A percentile compares a stretch with the other conserved stretches of the same genome.
These are phyloP conservation scores for Rauvolfia tetraphylla DNA, from an alignment of 257 asterid genomes.

Conservation along the genomic window DNA sequence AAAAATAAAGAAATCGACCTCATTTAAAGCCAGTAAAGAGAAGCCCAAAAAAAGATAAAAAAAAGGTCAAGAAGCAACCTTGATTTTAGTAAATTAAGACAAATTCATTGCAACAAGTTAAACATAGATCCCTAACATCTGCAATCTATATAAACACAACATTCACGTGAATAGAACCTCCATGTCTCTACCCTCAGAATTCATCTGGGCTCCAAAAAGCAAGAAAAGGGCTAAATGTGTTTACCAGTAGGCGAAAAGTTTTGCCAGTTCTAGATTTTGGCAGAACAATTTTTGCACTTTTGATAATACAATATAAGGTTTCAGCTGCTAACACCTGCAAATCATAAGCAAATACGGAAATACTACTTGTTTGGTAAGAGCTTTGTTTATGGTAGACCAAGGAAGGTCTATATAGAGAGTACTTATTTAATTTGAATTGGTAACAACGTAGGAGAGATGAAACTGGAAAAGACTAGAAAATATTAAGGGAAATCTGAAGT, in stretches of 20 bases:
- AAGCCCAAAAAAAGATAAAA: background rate
- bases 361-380: background rate
- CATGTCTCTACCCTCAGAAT: background rate
- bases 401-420: background rate
- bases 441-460: background rate
- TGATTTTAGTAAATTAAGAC: background rate
- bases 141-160: background rate
- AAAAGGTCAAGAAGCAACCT: background rate
- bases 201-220: background rate
- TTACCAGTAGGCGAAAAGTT: slow-evolving; percentile 21
- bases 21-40: background rate
- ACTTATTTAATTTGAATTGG: background rate
- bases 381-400: background rate
- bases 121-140: slow-evolving; percentile 11
- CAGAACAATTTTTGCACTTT: background rate
- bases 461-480: background rate
- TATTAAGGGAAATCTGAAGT: too few species aligned
- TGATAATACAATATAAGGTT: background rate
- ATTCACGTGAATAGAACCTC: background rate
- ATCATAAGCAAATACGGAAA: background rate
- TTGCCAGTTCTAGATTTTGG: slow-evolving; percentile 21
- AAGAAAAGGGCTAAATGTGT: background rate
- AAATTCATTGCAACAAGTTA: background rate
- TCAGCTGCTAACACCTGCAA: background rate
- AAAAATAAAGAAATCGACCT: background rate